Percentiles rank a stretch among this genome's conserved stretches.
These are phyloP conservation scores for Saprolegnia parasitica DNA, from an alignment of 352 stramenopile species.

Conservation along the genomic window DNA sequence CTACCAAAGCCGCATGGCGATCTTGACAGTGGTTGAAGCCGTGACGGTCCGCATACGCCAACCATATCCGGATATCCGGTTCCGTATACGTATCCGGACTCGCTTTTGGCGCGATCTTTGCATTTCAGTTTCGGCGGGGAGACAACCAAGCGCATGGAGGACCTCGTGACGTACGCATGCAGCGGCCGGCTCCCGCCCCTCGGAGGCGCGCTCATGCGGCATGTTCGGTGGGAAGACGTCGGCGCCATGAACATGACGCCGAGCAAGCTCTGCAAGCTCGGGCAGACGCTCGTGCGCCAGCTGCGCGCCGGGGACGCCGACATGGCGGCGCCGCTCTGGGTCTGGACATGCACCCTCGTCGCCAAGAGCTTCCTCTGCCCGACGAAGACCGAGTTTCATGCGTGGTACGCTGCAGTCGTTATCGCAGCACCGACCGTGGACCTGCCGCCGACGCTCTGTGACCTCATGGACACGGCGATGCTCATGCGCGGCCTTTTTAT, in stretches of 20 bases:
- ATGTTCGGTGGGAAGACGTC: neutral
- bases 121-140: neutral
- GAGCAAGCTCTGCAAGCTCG: neutral
- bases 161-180: neutral
- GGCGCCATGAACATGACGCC: slow-evolving; percentile 1
- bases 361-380: slow-evolving; percentile 4
- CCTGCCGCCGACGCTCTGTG: neutral
- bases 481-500: neutral
- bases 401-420: neutral
- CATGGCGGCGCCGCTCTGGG: neutral
- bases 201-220: neutral
- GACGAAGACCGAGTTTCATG: neutral
- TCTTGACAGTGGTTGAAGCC: no score
- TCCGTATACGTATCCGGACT: neutral
- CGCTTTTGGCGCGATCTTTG: neutral
- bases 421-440: neutral
- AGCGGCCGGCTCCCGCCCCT: neutral
- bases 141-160: neutral
- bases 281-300: neutral
- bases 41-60: no score
- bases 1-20: no score
- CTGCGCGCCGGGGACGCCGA: neutral
- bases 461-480: neutral
- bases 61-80: neutral
- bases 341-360: slow-evolving; percentile 1